Conservation (phyloP, 352 stramenopile species). For the Phytophthora pseudosyringae region DNA sequence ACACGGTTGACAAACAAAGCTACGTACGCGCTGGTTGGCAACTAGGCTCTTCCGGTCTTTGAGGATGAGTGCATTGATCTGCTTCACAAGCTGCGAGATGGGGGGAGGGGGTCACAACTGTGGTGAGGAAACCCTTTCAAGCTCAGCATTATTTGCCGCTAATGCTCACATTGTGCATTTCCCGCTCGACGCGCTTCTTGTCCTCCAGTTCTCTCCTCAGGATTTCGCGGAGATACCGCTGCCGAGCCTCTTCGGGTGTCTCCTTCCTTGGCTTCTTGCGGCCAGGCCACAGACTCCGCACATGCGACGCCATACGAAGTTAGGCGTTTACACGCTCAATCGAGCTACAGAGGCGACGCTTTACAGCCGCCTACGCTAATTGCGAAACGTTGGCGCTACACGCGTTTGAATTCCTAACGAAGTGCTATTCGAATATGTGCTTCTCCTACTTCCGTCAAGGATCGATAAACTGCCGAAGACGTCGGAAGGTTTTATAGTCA, state of each 20-base stretch:
- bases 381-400: background rate
- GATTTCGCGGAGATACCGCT: conserved; percentile 48
- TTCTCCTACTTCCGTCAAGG: background rate
- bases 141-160: background rate
- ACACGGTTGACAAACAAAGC: background rate
- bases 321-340: background rate
- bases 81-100: conserved; percentile 58
- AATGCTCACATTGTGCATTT: conserved; percentile 52
- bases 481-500: conserved; percentile 79
- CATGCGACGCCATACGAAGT: conserved; percentile 5
- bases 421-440: no score
- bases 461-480: conserved; percentile 25
- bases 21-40: conserved; percentile 56
- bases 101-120: background rate
- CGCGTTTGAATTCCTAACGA: no score
- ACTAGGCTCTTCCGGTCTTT: conserved; percentile 64
- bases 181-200: conserved; percentile 41
- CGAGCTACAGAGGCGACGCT: background rate
- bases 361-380: background rate
- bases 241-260: conserved; percentile 45
- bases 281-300: conserved; percentile 11
- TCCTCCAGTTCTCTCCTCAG: conserved; percentile 46
- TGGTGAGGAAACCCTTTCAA: background rate
- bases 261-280: conserved; percentile 43
- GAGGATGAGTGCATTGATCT: conserved; percentile 68